These are phyloP conservation scores for Boletus rubroflammeus DNA, from an alignment of 768 basidiomycete species.

Conservation along the genomic window DNA sequence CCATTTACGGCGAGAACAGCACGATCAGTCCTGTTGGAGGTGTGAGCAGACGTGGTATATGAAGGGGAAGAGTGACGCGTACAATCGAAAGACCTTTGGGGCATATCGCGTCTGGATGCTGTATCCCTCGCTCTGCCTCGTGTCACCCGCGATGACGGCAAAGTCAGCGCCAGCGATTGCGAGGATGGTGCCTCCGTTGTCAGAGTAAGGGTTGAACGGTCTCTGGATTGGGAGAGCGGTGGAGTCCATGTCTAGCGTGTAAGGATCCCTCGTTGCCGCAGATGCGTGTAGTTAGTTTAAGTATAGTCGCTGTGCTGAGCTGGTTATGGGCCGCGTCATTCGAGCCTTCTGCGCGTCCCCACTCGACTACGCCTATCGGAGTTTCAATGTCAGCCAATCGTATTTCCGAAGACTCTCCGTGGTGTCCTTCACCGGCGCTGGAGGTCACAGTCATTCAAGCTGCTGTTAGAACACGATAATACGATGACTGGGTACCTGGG, in stretches of 20 bases:
- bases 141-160: constrained; percentile 93
- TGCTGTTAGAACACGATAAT: no score
- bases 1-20: constrained; percentile 95
- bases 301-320: background rate
- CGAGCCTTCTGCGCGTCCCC: no score
- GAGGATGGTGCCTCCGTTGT: constrained; percentile 95
- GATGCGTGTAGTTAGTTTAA: background rate
- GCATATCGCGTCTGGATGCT: constrained; percentile 97
- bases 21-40: constrained; percentile 69
- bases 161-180: constrained; percentile 94
- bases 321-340: background rate
- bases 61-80: constrained; percentile 30
- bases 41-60: background rate
- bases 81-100: constrained; percentile 93
- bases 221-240: constrained; percentile 46
- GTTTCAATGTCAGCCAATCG: background rate
- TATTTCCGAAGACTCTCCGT: background rate
- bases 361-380: background rate
- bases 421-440: no score
- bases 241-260: background rate
- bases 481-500: no score
- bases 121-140: constrained; percentile 95
- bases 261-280: background rate
- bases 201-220: constrained; percentile 83
- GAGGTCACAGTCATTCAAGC: no score